A percentile compares a stretch with the other conserved stretches of the same genome.
Evolutionary conservation across 2,329 filamentous ascomycete species (phyloP).

Genomic region (Lachnellula arida): DNA sequence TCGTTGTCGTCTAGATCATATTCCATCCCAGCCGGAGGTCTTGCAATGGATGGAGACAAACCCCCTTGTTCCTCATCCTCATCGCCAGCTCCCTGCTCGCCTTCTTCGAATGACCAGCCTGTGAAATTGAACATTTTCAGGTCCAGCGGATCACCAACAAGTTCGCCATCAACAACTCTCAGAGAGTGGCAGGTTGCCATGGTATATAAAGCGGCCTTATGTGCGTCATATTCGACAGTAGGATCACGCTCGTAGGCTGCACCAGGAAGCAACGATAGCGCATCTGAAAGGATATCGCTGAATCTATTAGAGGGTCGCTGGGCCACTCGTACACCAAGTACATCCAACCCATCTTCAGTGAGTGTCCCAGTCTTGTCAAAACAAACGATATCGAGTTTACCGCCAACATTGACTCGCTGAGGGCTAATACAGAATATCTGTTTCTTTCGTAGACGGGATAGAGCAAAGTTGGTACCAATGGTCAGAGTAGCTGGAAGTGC

Average conservation of each 20-base stretch:
- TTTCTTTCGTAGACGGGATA: constrained; percentile 79
- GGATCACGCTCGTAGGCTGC: constrained; percentile 53
- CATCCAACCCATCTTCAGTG: constrained; percentile 92
- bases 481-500: constrained; percentile 91
- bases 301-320: constrained; percentile 60
- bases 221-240: constrained; percentile 52
- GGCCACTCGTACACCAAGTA: constrained; percentile 80
- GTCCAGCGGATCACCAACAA: constrained; percentile 90
- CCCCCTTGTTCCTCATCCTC: constrained; percentile 69
- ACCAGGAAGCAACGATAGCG: constrained; percentile 51
- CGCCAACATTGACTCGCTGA: constrained; percentile 92
- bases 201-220: constrained; percentile 75
- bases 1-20: constrained; percentile 50
- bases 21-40: constrained; percentile 63
- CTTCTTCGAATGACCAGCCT: constrained; percentile 87
- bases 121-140: constrained; percentile 99
- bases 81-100: constrained; percentile 60
- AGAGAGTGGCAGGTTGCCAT: constrained; percentile 98
- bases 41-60: constrained; percentile 81
- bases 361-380: constrained; percentile 99
- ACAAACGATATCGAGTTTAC: constrained; percentile 92
- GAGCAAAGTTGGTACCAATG: constrained; percentile 93
- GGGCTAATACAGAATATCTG: constrained; percentile 97
- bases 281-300: constrained; percentile 68
- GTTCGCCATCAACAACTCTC: constrained; percentile 77